phyloP scores from a whole-genome alignment of 495 filamentous ascomycete species.

The Xylaria telfairii region DNA sequence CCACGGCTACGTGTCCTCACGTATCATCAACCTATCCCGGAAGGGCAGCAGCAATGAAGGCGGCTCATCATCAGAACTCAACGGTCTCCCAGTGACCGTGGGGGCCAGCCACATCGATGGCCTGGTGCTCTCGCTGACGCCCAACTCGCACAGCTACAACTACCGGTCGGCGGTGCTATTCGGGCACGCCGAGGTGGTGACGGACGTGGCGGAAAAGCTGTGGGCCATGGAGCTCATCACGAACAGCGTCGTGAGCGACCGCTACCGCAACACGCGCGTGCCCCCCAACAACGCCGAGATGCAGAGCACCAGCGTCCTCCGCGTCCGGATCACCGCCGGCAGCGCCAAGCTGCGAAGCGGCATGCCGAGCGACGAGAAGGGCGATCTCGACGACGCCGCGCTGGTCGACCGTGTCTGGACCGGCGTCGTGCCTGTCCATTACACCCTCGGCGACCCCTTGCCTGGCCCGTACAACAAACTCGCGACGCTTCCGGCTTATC shows the following conservation, averaged over 20 bases:
- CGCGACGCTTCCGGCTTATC: slow-evolving; percentile 65
- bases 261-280: slow-evolving; percentile 73
- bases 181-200: slow-evolving; percentile 74
- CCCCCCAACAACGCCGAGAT: slow-evolving; percentile 80
- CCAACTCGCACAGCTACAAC: slow-evolving; percentile 84
- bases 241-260: slow-evolving; percentile 68
- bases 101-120: slow-evolving; percentile 71
- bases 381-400: slow-evolving; percentile 68
- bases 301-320: slow-evolving; percentile 76
- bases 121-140: slow-evolving; percentile 76
- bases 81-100: slow-evolving; percentile 69
- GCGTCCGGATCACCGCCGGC: slow-evolving; percentile 70
- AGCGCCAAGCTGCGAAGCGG: slow-evolving; percentile 81
- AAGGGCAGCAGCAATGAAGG: slow-evolving; percentile 39
- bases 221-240: slow-evolving; percentile 87
- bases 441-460: slow-evolving; percentile 71
- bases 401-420: slow-evolving; percentile 72
- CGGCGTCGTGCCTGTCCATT: slow-evolving; percentile 80
- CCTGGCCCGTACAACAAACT: slow-evolving; percentile 66
- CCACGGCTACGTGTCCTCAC: slow-evolving; percentile 84
- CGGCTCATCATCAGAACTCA: background rate
- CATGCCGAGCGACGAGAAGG: slow-evolving; percentile 70
- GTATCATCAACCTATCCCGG: slow-evolving; percentile 74
- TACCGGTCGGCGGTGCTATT: slow-evolving; percentile 85
- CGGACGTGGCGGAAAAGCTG: slow-evolving; percentile 71